Evolutionary conservation across 2,329 filamentous ascomycete species (phyloP), one percentile per base, ranked within the genome.

Genomic region (Paecilomyces formosus): DNA sequence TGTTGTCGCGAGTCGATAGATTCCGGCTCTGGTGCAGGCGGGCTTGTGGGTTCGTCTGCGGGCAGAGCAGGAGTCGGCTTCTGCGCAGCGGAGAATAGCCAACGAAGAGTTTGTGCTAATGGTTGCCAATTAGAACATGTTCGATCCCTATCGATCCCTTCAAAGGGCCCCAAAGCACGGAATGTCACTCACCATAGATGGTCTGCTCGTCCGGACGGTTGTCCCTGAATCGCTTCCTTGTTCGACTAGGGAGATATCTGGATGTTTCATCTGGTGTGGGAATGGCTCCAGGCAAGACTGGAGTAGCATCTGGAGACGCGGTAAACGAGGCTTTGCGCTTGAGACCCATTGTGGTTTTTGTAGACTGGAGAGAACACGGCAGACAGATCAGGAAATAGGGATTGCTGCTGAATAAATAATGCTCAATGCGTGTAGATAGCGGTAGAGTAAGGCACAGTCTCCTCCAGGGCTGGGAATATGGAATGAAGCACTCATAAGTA

Each of bases 321-420:
- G 79, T 78, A 62, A 78, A 76, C 50, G 81, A 82, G 52, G 82
- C 81, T 69, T 85, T 86, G 67, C 83, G 82, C 70, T 86, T 86
- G 69, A 81, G 73, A 22, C 76, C 74, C 82, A 85, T 85, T n/a
- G 51, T 55, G 18, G 6, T 26, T 26, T 49, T 59, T 33, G 51
- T 51, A 51, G 39, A 50, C 50, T 13, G 18, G 6, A 39, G 26
- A 22, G 4, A 11, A 45, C 53, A 12, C 26, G 26, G n/a, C 12
- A 49, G n/a, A 54, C 22, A 3, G 6, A 13, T 22, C 53, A 15
- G 12, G 54, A 28, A 53, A 31, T 45, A 52, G 21, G 22, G 22
- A 18, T 31, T 13, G 53, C 18, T 18, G 7, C 28, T 15, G 51
- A 50, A 26, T 57, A 13, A 26, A 30, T 30, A 53, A 11, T 11